Base-by-base conservation (phyloP, 768 basidiomycete genomes). In the Agrocybe pediades region DNA sequence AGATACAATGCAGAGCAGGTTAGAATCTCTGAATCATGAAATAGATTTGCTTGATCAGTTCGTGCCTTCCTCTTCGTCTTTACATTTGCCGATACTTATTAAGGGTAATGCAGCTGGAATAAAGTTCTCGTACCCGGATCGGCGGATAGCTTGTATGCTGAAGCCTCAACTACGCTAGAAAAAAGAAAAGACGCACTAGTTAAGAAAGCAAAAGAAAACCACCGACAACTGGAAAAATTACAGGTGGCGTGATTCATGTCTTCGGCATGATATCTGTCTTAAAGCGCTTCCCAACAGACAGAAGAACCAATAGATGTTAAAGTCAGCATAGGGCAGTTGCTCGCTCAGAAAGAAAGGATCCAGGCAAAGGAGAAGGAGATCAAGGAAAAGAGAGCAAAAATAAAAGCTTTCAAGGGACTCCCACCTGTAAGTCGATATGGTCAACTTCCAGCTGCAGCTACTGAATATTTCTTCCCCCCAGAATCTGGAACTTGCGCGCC, bases 161-260 rank as follows among this genome's bases (percentile, higher is more conserved):
- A 74, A 40, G 69, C 55, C 9, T 52, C 68, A 7, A 58, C 66
- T 0, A 64, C 61, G 11, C 54, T 79, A 2, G 75, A 78, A 44
- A 67, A 75, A 25, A 68, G 71, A 1, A 74, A 72, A 55, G 74
- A 76, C n/a, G 67, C 65, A 4, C 53, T 79, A n/a, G 53, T 72
- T 1, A 70, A 71, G 29, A 82, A 77, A 53, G 78, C 77, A 0
- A 78, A 78, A 53, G 79, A 81, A 57, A 75, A 77, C 54, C 74
- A 75, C 57, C 66, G 67, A 41, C 72, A 75, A 41, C 68, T 81
- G 1, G 72, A 72, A 21, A 39, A 52, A 9, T 46, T 74, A 8
- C 55, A 64, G 52, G 78, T 77, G 13, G 42, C 65, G 56, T 30
- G 23, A 20, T 25, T 20, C 2, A 13, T 17, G 13, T 7, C 6